Conservation (phyloP, 257 asterid genomes). For the Solanum chmielewskii region DNA sequence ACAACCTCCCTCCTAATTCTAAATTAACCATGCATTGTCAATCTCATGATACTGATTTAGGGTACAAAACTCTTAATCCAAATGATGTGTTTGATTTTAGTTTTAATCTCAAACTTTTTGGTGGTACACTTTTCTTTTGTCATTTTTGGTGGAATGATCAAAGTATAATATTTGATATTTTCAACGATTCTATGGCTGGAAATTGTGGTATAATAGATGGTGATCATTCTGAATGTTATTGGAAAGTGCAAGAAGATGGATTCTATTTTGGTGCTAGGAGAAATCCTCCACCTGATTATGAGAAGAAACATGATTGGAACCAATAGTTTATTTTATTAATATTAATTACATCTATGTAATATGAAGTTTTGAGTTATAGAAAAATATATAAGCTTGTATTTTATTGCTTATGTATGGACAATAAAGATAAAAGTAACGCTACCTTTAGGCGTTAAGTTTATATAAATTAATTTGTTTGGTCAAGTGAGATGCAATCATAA, state of each 20-base stretch:
- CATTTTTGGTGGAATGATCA: not conserved
- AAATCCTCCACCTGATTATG: not conserved
- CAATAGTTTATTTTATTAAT: not conserved
- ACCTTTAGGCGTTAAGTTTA: not conserved
- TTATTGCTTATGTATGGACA: not conserved
- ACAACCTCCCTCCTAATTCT: not conserved
- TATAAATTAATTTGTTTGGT: not conserved
- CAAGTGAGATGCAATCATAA: too few species aligned
- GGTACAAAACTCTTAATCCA: not conserved
- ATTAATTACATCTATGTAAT: not conserved
- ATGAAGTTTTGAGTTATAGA: not conserved
- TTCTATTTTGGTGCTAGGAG: not conserved
- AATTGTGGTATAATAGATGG: not conserved
- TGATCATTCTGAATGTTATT: not conserved
- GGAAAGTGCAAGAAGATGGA: not conserved
- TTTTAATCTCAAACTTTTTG: not conserved
- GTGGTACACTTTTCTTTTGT: not conserved
- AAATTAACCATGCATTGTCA: not conserved
- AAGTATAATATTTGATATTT: not conserved
- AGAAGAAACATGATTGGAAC: not conserved
- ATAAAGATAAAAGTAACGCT: not conserved
- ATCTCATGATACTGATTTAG: not conserved
- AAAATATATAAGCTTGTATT: not conserved
- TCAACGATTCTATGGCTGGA: not conserved
- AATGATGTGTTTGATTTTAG: not conserved